Base-by-base conservation (phyloP, 495 filamentous ascomycete species). In the Aspergillus funiculosus region DNA sequence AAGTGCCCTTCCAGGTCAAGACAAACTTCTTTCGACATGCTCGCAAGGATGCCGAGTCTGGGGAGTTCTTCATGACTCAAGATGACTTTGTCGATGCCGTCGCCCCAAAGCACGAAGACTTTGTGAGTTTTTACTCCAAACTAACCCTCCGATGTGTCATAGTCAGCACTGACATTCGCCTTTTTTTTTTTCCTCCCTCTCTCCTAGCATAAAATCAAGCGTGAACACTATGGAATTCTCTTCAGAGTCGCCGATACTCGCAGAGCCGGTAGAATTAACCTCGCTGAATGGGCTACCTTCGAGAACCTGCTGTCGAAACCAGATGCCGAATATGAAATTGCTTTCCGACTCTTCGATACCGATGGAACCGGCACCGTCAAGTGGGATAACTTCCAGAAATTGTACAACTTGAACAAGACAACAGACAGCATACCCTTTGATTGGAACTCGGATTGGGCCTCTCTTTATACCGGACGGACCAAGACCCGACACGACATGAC, bases 271-370 rank as follows among this genome's bases (percentile, higher is more conserved):
- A 81, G 77, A 54, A 71, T 98, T 24, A 86, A 62, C 49, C 64
- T 98, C 20, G 73, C 79, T 48, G 92, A 98, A 65, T 98, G 89
- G 89, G 81, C 74, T 10, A 84, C 82, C 34, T 98, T 96, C 62
- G 85, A 95, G 66, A 91, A 95, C 69, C 79, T 98, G 43, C 80
- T 98, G 26, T 76, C 77, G 39, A 96, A 95, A 62, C 89, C 92
- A 50, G 92, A 97, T 52, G 94, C 92, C 57, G 94, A 98, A 64
- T 98, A 98, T 62, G 90, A 98, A 67, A 96, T 98, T 52, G 91
- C 90, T 4, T 98, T 96, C 69, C 86, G 94, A 45, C 76, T 97
- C 20, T 98, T 98, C 67, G 92, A 97, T 54, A 66, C 83, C 49
- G 79, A 92, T 19, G 80, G 86, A 26, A 83, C 77, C 15, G 92